phyloP scores from a whole-genome alignment of 108 stramenopile species.

The Pseudonitzschia pungens region DNA sequence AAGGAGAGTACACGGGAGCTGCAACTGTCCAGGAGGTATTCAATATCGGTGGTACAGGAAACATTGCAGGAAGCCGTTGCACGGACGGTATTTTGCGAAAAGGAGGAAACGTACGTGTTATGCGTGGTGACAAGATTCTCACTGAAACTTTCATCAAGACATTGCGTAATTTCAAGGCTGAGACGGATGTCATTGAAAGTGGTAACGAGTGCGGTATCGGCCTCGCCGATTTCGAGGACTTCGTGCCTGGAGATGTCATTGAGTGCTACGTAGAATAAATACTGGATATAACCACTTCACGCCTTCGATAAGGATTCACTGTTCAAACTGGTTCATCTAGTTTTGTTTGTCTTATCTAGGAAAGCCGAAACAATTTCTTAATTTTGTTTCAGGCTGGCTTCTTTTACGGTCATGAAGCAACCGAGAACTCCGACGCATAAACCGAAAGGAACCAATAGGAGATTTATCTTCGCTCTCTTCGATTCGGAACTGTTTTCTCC shows the following conservation, averaged over 20 bases:
- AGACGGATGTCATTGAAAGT: conserved; percentile 81
- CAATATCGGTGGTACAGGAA: conserved; percentile 93
- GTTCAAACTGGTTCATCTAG: too few species aligned
- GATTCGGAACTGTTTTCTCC: conserved; percentile 41
- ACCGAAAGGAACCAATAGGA: conserved; percentile 56
- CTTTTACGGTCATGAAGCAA: conserved; percentile 58
- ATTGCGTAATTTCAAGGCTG: conserved; percentile 92
- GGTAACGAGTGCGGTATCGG: conserved; percentile 97
- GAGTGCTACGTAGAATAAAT: conserved; percentile 93
- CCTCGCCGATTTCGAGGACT: conserved; percentile 87
- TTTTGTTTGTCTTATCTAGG: too few species aligned
- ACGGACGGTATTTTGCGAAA: conserved; percentile 83
- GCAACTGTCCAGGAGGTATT: conserved; percentile 93
- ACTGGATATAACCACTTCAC: too few species aligned
- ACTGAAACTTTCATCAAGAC: conserved; percentile 82
- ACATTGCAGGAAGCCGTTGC: conserved; percentile 94
- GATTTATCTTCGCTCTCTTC: conserved; percentile 32
- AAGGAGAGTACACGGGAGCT: conserved; percentile 89
- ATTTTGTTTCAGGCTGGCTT: conserved; percentile 21
- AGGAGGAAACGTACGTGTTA: conserved; percentile 89
- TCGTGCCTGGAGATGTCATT: conserved; percentile 90
- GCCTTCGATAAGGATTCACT: too few species aligned
- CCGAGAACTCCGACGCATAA: conserved; percentile 42
- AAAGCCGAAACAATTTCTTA: background rate
- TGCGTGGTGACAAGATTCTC: conserved; percentile 93